Percentiles rank a stretch among this genome's conserved stretches.
phyloP scores from a whole-genome alignment of 2,329 filamentous ascomycete genomes.

The Cytospora schulzeri region DNA sequence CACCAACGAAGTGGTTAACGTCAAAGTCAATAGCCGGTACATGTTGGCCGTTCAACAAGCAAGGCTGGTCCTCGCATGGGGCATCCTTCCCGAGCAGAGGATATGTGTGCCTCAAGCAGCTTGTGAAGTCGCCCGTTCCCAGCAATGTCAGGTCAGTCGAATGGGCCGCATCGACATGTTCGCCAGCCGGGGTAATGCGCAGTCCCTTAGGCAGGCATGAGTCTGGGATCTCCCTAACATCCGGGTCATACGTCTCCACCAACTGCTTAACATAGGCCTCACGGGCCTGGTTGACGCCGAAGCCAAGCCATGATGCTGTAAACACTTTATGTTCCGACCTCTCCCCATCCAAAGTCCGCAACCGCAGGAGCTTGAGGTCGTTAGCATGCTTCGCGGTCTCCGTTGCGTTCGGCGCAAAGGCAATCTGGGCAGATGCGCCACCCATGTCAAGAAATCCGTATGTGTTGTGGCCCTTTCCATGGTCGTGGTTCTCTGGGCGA shows the following conservation, averaged over 20 bases:
- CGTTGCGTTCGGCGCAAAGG: slow-evolving; percentile 91
- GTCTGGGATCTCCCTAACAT: slow-evolving; percentile 74
- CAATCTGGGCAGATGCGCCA: slow-evolving; percentile 94
- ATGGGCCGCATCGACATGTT: slow-evolving; percentile 45
- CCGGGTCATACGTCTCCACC: slow-evolving; percentile 63
- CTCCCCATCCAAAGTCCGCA: slow-evolving; percentile 80
- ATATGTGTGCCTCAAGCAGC: slow-evolving; percentile 80
- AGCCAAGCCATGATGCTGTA: slow-evolving; percentile 94
- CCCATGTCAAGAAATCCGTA: slow-evolving; percentile 99
- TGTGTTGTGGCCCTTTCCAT: slow-evolving; percentile 87
- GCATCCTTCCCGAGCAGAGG: slow-evolving; percentile 89
- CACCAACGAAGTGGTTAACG: slow-evolving; percentile 95
- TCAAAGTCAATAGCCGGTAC: slow-evolving; percentile 96
- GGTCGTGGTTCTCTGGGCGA: slow-evolving; percentile 69
- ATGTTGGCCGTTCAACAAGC: slow-evolving; percentile 86
- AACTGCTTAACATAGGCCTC: slow-evolving; percentile 79
- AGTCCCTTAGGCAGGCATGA: slow-evolving; percentile 85
- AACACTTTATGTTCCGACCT: slow-evolving; percentile 85
- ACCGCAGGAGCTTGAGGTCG: slow-evolving; percentile 81
- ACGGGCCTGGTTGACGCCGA: slow-evolving; percentile 93
- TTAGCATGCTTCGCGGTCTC: slow-evolving; percentile 88
- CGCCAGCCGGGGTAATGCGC: slow-evolving; percentile 72
- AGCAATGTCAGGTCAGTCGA: slow-evolving; percentile 57
- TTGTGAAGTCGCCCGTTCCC: slow-evolving; percentile 84
- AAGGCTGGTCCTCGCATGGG: slow-evolving; percentile 80